Evolutionary conservation across 305 asterid genomes (phyloP).

Genomic region (Nicotiana rustica): DNA sequence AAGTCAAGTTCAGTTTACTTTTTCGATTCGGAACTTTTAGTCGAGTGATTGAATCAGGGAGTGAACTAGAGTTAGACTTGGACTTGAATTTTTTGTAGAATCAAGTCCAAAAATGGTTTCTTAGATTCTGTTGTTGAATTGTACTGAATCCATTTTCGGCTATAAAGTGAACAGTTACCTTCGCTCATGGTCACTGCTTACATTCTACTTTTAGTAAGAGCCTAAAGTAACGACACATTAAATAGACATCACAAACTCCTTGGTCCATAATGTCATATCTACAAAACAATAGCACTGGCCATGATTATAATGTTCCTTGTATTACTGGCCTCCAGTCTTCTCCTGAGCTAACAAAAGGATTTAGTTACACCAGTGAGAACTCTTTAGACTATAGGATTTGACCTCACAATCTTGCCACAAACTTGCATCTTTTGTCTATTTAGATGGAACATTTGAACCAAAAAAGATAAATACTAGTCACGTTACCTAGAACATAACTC

Average conservation of each 20-base stretch:
- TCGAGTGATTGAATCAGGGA: neutral
- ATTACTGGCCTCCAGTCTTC: neutral
- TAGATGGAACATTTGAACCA: neutral
- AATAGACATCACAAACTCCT: neutral
- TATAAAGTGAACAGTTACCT: too few relatives aligned
- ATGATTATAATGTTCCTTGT: neutral
- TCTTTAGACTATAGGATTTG: neutral
- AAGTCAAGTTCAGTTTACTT: too few relatives aligned
- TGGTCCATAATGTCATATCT: neutral
- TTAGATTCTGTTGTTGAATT: too few relatives aligned
- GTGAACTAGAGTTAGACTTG: neutral
- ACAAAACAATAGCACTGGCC: neutral
- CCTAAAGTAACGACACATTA: neutral
- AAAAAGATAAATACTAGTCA: neutral
- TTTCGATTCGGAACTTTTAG: too few relatives aligned
- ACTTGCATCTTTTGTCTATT: neutral
- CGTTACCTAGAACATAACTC: neutral
- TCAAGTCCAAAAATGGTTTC: too few relatives aligned
- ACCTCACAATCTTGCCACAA: neutral
- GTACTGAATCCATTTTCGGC: too few relatives aligned
- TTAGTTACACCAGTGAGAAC: neutral
- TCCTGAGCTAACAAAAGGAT: neutral
- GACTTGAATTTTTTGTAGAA: neutral
- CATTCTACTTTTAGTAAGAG: neutral
- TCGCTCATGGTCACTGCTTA: neutral